Evolutionary conservation across 441 rosid species (phyloP), one percentile per base, ranked within the genome.

Genomic region (Jatropha multifida): DNA sequence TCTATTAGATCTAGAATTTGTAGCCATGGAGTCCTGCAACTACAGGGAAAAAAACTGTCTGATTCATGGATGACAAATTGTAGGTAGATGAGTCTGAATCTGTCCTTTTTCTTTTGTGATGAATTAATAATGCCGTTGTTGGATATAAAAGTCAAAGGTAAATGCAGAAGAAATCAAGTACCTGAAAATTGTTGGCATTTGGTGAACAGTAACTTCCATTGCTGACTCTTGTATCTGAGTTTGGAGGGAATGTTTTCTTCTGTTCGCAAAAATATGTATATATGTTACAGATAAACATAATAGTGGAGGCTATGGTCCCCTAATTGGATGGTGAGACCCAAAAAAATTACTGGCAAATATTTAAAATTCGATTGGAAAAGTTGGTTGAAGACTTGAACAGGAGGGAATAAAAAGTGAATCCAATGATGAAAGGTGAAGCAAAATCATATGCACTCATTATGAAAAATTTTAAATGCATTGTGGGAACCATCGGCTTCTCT

Each of bases 401-500:
- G 75, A 80, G 75, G 79, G 62, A 81, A 74, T 56, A 10, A 56
- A 82, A 81, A 85, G 82, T 55, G 74, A 71, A 18, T 74, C 56
- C 71, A 81, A 78, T 83, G 76, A 82, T 85, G 81, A 83, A 82
- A 84, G 88, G 65, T 37, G 81, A 78, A 87, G 78, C 89, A 87
- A 82, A 72, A 87, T 84, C 85, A 89, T 84, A 52, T 26, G 75
- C 46, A 38, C 11, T 67, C 64, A 80, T 85, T 76, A 79, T 83
- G 78, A 75, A 64, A 42, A 38, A 46, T 11, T 66, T 70, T 71
- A 69, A 58, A 63, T 68, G 73, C 68, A 38, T 20, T 65, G 69
- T 48, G 73, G 75, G 80, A 54, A 74, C 74, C 76, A 52, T 62
- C 48, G 46, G 14, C 63, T 23, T 12, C 38, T 59, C 26, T 23